These are phyloP conservation scores for Aspergillus panamensis DNA, from an alignment of 495 filamentous ascomycete genomes.

Conservation along the genomic window DNA sequence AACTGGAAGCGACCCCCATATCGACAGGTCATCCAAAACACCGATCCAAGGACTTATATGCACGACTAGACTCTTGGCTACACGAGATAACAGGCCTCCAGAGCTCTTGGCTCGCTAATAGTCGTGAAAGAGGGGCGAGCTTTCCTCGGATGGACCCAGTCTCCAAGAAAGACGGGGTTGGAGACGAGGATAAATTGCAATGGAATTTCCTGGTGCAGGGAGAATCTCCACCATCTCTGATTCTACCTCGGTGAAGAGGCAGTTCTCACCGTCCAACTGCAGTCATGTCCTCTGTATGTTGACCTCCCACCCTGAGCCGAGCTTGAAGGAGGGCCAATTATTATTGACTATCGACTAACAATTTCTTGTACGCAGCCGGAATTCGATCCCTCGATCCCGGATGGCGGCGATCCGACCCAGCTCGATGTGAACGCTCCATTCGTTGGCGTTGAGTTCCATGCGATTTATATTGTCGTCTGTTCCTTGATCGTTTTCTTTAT, in stretches of 20 bases:
- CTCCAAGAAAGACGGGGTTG: neutral
- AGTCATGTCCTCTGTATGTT: slow-evolving; percentile 8
- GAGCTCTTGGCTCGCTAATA: slow-evolving; percentile 16
- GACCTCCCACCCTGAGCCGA: neutral
- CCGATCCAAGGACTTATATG: neutral
- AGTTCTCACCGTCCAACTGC: neutral
- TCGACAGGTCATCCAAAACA: neutral
- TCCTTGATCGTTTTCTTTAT: slow-evolving; percentile 57
- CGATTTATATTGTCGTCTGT: slow-evolving; percentile 50
- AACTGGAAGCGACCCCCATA: neutral
- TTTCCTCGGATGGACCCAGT: slow-evolving; percentile 1
- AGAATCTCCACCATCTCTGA: neutral
- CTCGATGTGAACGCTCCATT: slow-evolving; percentile 52
- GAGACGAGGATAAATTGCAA: slow-evolving; percentile 8
- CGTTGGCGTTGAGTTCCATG: slow-evolving; percentile 48
- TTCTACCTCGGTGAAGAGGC: neutral
- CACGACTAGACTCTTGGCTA: slow-evolving; percentile 13
- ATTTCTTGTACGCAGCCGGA: slow-evolving; percentile 25
- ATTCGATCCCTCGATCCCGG: slow-evolving; percentile 41
- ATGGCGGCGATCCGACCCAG: slow-evolving; percentile 43
- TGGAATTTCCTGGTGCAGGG: neutral
- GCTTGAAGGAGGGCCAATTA: neutral
- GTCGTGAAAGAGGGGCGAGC: slow-evolving; percentile 12
- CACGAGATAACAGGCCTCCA: slow-evolving; percentile 11
- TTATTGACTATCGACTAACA: slow-evolving; percentile 7